Base-by-base conservation (phyloP, 2,329 filamentous ascomycete species). In the Pseudocercospora crystallina region DNA sequence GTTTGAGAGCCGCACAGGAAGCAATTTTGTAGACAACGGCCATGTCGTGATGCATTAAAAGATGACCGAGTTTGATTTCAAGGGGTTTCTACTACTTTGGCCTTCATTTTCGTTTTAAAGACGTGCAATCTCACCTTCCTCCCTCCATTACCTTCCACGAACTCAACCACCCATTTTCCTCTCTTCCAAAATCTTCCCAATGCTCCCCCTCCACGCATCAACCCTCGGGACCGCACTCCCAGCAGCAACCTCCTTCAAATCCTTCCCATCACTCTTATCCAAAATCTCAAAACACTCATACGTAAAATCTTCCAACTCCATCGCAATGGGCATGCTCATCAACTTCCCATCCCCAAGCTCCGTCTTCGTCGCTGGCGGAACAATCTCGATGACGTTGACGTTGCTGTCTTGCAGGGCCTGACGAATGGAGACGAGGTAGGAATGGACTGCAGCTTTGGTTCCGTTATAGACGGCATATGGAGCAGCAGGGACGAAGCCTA, bases 301-400 rank as follows among this genome's bases (percentile, higher is more conserved):
- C 3, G 33, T 39, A 41, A 43, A 57, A 1, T 57, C 54, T 33
- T 54, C 35, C 44, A 59, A 33, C 2, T 39, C 38, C 57, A 60
- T 51, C 8, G 43, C 26, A 7, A 26, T 26, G 7, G 20, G 20
- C 20, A 26, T 26, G 7, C 7, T 7, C 20, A 26, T 3, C 20
- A 26, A 26, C 20, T 26, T 26, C 4, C 20, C 20, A 15, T 29
- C 13, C 10, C 47, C 38, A 8, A 47, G 35, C 14, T 44, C 54
- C 15, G 42, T 49, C 8, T n/a, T 35, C 8, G 57, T 57, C 14
- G 46, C 43, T 12, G 57, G 59, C n/a, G 59, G 57, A 5, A 58
- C 50, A 14, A 61, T 49, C 53, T 61, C 59, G 30, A 61, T 51
- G 33, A 61, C 48, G 30, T 55, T 54, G 15, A 60, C 52, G 20